Evolutionary conservation across 441 rosid species (phyloP), one percentile per base, ranked within the genome.

Genomic region (Populus tomentosa): DNA sequence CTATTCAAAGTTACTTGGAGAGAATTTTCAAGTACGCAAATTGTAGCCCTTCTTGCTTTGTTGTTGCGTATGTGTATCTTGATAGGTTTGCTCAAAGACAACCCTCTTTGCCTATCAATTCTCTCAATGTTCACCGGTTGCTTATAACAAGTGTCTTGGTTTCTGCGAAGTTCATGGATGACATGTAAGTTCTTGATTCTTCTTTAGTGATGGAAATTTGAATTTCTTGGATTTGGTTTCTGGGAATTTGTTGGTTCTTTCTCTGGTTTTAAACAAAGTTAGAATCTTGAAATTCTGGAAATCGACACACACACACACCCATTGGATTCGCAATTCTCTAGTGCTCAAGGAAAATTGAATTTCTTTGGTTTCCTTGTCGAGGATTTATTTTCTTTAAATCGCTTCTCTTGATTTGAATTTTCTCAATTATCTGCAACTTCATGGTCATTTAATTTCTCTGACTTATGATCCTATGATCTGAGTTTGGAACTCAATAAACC

Each of bases 151-250:
- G 97, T 80, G 92, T 94, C 84, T 84, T 94, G 93, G 89, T 91
- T 64, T 84, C 98, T 42, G 97, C 95, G 28, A 94, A 94, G 83
- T 94, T 94, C 87, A 88, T 94, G 90, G 98, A 94, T 81, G 98
- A 94, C 80, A 79, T 85, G 98, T 94, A 79, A 90, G 95, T 82
- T 70, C 3, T 56, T 11, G n/a, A 20, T 67, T 7, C 18, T 5
- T 64, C 36, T 1, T 0, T 33, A 23, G 46, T 10, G 33, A n/a
- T 59, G 67, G 67, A 64, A 7, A 23, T 63, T 18, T 11, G 38
- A 28, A 10, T 7, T 77, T 42, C 69, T 40, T 20, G 32, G 40
- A 53, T 73, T 73, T 67, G 8, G 28, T 13, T 69, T 28, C 20
- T 65, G 32, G 76, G 76, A 61, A 20, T 62, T 32, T 20, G 64